A percentile compares a stretch with the other conserved stretches of the same genome.
Conservation (phyloP, 1,284 basidiomycete species). For the Pseudozyma tsukubaensis region DNA sequence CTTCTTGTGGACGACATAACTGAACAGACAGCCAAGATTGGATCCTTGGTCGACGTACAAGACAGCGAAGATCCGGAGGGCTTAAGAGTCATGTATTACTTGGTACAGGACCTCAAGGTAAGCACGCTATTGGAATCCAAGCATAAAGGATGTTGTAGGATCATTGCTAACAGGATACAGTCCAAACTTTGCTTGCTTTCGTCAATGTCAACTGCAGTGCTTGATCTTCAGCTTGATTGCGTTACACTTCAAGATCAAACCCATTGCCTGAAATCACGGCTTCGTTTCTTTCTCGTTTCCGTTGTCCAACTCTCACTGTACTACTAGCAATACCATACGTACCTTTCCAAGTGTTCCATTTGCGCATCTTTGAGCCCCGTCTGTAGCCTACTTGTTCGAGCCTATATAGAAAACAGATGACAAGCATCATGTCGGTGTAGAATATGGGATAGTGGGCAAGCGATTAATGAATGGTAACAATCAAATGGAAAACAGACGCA, state of each 20-base stretch:
- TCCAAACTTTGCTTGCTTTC: neutral
- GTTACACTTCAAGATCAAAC: slow-evolving; percentile 99
- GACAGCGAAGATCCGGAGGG: slow-evolving; percentile 98
- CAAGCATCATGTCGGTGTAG: no score
- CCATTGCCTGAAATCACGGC: slow-evolving; percentile 72
- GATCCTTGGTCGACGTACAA: slow-evolving; percentile 93
- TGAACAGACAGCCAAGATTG: slow-evolving; percentile 92
- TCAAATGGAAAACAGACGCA: neutral
- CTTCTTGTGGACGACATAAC: neutral
- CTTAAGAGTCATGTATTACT: slow-evolving; percentile 97
- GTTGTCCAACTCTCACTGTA: slow-evolving; percentile 14
- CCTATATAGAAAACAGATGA: neutral
- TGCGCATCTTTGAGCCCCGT: neutral
- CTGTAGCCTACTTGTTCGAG: neutral
- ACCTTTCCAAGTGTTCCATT: no score
- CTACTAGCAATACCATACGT: slow-evolving; percentile 17
- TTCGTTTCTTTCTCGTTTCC: neutral
- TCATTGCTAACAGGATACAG: neutral
- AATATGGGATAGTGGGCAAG: neutral
- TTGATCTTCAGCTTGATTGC: slow-evolving; percentile 97
- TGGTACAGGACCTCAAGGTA: slow-evolving; percentile 96
- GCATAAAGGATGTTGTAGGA: neutral
- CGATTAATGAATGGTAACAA: neutral
- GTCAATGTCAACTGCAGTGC: slow-evolving; percentile 74
- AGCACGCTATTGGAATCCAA: neutral